Evolutionary conservation across 2,329 filamentous ascomycete species (phyloP), one percentile per base, ranked within the genome.

Genomic region (Ascochyta fabae): DNA sequence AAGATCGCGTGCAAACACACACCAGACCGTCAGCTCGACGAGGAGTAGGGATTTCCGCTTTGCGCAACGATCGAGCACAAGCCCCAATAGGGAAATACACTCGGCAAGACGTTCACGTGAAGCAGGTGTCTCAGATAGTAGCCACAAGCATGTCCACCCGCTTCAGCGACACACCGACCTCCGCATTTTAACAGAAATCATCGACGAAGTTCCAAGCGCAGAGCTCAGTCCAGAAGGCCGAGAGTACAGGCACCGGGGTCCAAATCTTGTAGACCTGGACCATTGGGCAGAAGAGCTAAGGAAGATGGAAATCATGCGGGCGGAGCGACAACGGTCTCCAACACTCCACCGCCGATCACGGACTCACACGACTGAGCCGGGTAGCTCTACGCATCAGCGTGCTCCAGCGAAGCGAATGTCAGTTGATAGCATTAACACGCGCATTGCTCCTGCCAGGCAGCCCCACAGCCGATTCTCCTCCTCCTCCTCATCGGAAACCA

Each of bases 271-370:
- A 12, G 58, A 57, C 29, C n/a, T 60, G 34, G 34, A 31, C 4
- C 19, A 48, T 15, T 60, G 53, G 58, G 58, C 58, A 33, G 33
- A 43, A 3, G 50, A 60, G 33, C 24, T 60, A 3, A 51, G 47
- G 27, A 49, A 45, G 31, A 58, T 58, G 58, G 54, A 52, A 22
- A 23, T 7, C 10, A 53, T 40, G 41, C 40, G 48, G 23, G 33
- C 16, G 6, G 39, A 51, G 13, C 23, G 31, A 16, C 12, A 35
- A n/a, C 29, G 6, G 23, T 35, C 29, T 3, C 29, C 24, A 27
- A 24, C 47, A 3, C 3, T 36, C n/a, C 42, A 35, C 22, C 27
- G 38, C 13, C 40, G 24, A 27, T n/a, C 29, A n/a, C 31, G 6
- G 29, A 26, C 12, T 12, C 45, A 31, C 4, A 13, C 3, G 8